Base-by-base conservation (phyloP, 2,329 filamentous ascomycete genomes). In the Colletotrichum sidae region DNA sequence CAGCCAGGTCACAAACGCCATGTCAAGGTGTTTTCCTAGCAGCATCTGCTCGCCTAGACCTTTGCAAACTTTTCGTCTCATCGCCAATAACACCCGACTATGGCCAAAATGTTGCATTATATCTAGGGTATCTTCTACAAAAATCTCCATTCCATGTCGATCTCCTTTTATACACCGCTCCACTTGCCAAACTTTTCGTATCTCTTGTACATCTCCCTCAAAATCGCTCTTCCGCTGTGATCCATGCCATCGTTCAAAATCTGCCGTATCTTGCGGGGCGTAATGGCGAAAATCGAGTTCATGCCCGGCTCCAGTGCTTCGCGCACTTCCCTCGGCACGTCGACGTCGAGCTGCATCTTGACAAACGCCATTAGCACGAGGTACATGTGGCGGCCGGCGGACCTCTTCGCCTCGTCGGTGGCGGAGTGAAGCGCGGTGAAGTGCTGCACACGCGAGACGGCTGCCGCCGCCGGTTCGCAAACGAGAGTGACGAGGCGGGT, bases 111-210 rank as follows among this genome's bases (percentile, higher is more conserved):
- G 47, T 38, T 63, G 50, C 56, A 49, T 63, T 54, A 45, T 66
- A 12, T 66, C 33, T 47, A 57, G 63, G 63, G 63, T 66, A 66
- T 66, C 63, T 66, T 63, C 47, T 37, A 54, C 10, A 63, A 58
- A 34, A 37, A 25, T 42, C 39, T 10, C 10, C 15, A 38, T 39
- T 37, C 7, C 9, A 12, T 12, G 3, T 37, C 15, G 11, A 7
- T 17, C 17, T 9, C 12, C 34, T 55, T 69, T 75, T 80, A 88
- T 33, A 88, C 81, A 39, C 86, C 86, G 55, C 77, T 87, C 87
- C 88, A 90, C 79, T 88, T 89, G 46, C 87, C 87, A 78, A 89
- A 89, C 75, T 83, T 86, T 72, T 81, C 80, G 73, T 88, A 90
- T 73, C 84, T 79, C 71, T 82, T 85, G 68, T 84, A 89, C 79